phyloP scores from a whole-genome alignment of 768 basidiomycete species.

The Podaxis rugospora region DNA sequence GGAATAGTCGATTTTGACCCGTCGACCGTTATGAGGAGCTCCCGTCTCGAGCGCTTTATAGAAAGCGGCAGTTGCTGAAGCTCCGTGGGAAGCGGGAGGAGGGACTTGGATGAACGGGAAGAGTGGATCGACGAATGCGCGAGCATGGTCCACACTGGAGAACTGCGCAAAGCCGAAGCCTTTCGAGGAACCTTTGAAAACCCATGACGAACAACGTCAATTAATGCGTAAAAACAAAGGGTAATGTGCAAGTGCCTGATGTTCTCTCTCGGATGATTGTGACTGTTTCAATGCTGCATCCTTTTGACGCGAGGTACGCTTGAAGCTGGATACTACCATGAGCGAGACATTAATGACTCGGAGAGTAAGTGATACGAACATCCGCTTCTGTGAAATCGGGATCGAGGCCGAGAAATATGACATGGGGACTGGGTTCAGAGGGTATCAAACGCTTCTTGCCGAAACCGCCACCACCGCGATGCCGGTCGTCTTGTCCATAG shows the following conservation, averaged over 20 bases:
- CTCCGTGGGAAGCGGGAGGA: conserved; percentile 86
- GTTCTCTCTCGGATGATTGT: conserved; percentile 96
- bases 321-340: conserved; percentile 53
- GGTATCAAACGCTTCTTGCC: conserved; percentile 76
- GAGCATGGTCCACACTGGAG: conserved; percentile 77
- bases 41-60: conserved; percentile 74
- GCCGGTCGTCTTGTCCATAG: conserved; percentile 45
- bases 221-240: conserved; percentile 63
- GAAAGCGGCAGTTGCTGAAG: conserved; percentile 65
- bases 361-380: conserved; percentile 50
- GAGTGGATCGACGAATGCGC: conserved; percentile 84
- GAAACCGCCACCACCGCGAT: conserved; percentile 35
- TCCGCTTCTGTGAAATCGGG: conserved; percentile 90
- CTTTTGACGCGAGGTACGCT: conserved; percentile 66
- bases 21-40: conserved; percentile 68
- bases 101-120: conserved; percentile 92
- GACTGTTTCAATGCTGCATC: conserved; percentile 77
- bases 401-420: conserved; percentile 93
- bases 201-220: conserved; percentile 68
- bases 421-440: conserved; percentile 86
- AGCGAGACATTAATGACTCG: conserved; percentile 23
- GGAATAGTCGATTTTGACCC: conserved; percentile 95
- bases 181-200: conserved; percentile 86
- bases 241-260: conserved; percentile 91
- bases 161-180: conserved; percentile 98